These are phyloP conservation scores for Withania somnifera DNA, from an alignment of 305 asterid genomes.

Conservation along the genomic window DNA sequence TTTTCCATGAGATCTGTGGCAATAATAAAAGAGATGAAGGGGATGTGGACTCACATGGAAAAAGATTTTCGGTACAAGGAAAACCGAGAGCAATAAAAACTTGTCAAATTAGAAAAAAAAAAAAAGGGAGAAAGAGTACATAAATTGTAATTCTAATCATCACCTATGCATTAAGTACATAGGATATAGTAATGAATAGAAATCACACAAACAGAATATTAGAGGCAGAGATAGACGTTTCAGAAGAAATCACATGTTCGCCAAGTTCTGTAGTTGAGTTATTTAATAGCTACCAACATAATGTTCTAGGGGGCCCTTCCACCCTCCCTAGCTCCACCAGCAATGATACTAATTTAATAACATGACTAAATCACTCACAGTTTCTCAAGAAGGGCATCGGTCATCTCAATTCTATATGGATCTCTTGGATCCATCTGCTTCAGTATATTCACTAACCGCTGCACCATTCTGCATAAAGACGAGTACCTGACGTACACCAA, in stretches of 20 bases:
- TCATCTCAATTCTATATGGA: constrained; percentile 77
- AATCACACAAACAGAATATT: not conserved
- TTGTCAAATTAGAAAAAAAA: not conserved
- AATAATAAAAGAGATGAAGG: not conserved
- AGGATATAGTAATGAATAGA: not conserved
- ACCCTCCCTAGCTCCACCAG: too few species aligned
- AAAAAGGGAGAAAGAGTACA: not conserved
- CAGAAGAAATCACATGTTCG: not conserved
- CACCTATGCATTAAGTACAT: not conserved
- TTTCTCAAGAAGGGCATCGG: constrained; percentile 80
- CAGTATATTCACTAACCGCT: constrained; percentile 76
- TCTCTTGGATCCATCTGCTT: constrained; percentile 85
- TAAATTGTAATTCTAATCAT: not conserved
- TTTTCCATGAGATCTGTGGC: not conserved
- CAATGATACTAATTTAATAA: not conserved
- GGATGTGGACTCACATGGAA: not conserved
- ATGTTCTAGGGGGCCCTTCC: too few species aligned
- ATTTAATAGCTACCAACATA: not conserved
- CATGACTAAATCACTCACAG: constrained; percentile 45
- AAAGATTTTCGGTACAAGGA: not conserved
- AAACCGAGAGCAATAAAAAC: not conserved
- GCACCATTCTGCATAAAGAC: constrained; percentile 64
- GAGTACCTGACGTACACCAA: constrained; percentile 42
- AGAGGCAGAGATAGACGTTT: not conserved
- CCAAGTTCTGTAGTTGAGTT: not conserved